These are phyloP conservation scores for Microbotryum scabiosae DNA, from an alignment of 1,284 basidiomycete species.

Conservation along the genomic window DNA sequence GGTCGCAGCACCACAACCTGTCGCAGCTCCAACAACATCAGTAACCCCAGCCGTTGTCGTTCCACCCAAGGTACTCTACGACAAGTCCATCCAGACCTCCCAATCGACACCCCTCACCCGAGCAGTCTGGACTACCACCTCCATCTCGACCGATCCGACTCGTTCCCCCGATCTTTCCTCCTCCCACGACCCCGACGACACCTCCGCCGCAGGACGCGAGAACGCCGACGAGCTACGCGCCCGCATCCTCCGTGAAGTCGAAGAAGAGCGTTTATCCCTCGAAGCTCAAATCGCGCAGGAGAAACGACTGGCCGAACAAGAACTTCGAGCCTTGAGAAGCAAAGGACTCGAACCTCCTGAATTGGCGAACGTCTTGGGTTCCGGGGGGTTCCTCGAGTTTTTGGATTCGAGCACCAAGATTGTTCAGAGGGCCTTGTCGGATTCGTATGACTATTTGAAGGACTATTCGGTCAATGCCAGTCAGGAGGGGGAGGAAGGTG, in stretches of 20 bases:
- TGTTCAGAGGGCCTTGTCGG: slow-evolving; percentile 88
- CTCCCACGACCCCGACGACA: slow-evolving; percentile 44
- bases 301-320: slow-evolving; percentile 66
- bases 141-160: slow-evolving; percentile 2
- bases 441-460: slow-evolving; percentile 90
- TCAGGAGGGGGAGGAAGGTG: slow-evolving; percentile 16
- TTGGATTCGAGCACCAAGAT: slow-evolving; percentile 92
- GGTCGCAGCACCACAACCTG: too few species aligned
- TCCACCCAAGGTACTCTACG: slow-evolving; percentile 22
- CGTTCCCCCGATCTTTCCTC: slow-evolving; percentile 2
- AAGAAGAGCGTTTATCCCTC: slow-evolving; percentile 56
- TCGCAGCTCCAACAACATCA: too few species aligned
- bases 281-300: slow-evolving; percentile 62
- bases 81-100: slow-evolving; percentile 30
- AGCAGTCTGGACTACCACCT: background rate
- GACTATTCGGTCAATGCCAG: slow-evolving; percentile 74
- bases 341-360: slow-evolving; percentile 80
- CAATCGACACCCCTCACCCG: background rate
- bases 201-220: slow-evolving; percentile 40
- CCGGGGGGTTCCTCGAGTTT: slow-evolving; percentile 84
- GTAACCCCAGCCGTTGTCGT: too few species aligned
- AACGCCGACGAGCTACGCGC: slow-evolving; percentile 58
- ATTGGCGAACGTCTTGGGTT: slow-evolving; percentile 64
- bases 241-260: slow-evolving; percentile 50
- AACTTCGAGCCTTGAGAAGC: slow-evolving; percentile 69